Evolutionary conservation across 805 yeast species (phyloP).

Genomic region (Ogataea wickerhamii): DNA sequence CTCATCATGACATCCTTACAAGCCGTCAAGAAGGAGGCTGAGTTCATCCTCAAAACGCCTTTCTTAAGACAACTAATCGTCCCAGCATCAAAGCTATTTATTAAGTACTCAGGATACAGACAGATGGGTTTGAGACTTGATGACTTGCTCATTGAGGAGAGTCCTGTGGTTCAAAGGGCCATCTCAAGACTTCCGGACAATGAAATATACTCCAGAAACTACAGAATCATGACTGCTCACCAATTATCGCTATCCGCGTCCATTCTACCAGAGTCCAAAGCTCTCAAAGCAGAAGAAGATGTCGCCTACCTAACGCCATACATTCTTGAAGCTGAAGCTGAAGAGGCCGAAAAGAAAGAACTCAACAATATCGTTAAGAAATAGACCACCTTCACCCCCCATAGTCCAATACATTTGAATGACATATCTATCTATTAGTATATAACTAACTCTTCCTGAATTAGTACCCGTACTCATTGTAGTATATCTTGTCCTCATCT

Average conservation of each 20-base stretch:
- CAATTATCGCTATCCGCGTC: constrained; percentile 83
- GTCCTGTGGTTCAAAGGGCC: constrained; percentile 81
- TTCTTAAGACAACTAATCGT: constrained; percentile 67
- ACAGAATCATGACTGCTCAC: constrained; percentile 87
- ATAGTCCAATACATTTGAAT: not conserved
- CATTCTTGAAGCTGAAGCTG: constrained; percentile 92
- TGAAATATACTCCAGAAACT: constrained; percentile 86
- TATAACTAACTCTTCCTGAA: not conserved
- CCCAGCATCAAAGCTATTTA: constrained; percentile 76
- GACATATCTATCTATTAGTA: constrained; percentile 1
- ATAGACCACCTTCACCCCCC: constrained; percentile 6
- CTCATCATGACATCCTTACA: constrained; percentile 55
- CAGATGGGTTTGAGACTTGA: constrained; percentile 87
- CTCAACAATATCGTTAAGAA: constrained; percentile 65
- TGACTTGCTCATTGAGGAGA: constrained; percentile 86
- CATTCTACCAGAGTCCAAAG: constrained; percentile 76
- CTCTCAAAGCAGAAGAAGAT: constrained; percentile 77
- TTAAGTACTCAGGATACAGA: constrained; percentile 85
- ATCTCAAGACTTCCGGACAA: constrained; percentile 79
- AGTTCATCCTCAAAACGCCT: constrained; percentile 78
- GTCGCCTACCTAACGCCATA: constrained; percentile 80
- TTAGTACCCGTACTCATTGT: constrained; percentile 64
- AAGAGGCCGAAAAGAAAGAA: constrained; percentile 79
- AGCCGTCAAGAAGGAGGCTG: constrained; percentile 68
- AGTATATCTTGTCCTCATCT: constrained; percentile 46